Conservation (phyloP, 1,284 basidiomycete genomes). For the Grifola frondosa region DNA sequence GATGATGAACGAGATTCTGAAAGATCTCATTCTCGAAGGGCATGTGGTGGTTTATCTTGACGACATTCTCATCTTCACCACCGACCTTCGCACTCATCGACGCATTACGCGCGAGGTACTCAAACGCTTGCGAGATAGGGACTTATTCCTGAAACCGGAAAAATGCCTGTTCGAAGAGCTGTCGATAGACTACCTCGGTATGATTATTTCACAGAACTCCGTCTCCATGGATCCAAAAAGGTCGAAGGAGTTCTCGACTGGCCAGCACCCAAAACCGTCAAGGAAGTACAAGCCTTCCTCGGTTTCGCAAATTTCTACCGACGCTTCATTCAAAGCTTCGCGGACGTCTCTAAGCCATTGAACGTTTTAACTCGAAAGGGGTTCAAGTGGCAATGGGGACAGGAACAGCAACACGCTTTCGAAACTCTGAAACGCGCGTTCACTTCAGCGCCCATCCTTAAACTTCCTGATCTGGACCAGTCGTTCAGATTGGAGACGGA, state of each 20-base stretch:
- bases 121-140: constrained; percentile 25
- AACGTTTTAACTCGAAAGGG: constrained; percentile 27
- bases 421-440: constrained; percentile 27
- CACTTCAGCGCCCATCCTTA: constrained; percentile 23
- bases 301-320: constrained; percentile 46
- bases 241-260: constrained; percentile 36
- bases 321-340: constrained; percentile 40
- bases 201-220: constrained; percentile 3
- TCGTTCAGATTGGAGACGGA: constrained; percentile 23
- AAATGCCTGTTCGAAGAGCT: constrained; percentile 37
- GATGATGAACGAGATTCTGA: constrained; percentile 8
- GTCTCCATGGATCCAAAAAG: constrained; percentile 28
- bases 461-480: constrained; percentile 13
- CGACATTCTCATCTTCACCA: constrained; percentile 9
- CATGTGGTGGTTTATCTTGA: constrained; percentile 6
- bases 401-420: constrained; percentile 27
- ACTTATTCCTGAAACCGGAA: constrained; percentile 32
- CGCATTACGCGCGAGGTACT: constrained; percentile 29
- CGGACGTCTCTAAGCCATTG: constrained; percentile 31
- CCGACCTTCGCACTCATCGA: constrained; percentile 7
- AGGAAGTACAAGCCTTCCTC: constrained; percentile 36
- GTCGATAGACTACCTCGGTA: constrained; percentile 22
- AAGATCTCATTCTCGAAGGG: constrained; percentile 3
- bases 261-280: constrained; percentile 31
- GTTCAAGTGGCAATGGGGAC: constrained; percentile 24